Evolutionary conservation across 2,329 filamentous ascomycete genomes (phyloP).

Genomic region (Lachnellula willkommii): DNA sequence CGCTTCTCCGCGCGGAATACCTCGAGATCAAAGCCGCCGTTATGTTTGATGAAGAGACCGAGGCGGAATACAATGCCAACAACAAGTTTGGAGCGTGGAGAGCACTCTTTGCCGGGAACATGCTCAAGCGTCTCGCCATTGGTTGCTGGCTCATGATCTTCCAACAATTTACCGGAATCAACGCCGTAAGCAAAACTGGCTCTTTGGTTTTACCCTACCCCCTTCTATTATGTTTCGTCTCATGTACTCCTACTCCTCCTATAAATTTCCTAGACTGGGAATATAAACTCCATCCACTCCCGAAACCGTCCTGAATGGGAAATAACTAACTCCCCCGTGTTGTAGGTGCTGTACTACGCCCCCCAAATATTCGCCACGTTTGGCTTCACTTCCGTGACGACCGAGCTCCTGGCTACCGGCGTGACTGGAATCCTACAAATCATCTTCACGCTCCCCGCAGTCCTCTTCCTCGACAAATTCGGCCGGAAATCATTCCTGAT

Average conservation of each 20-base stretch:
- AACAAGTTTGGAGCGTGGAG: conserved; percentile 38
- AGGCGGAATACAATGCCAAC: conserved; percentile 41
- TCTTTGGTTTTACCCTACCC: no score
- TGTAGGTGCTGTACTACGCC: no score
- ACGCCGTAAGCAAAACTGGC: conserved; percentile 24
- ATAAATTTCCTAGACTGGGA: no score
- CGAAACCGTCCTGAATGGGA: no score
- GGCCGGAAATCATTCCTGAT: conserved; percentile 57
- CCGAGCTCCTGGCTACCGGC: conserved; percentile 59
- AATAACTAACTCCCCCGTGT: no score
- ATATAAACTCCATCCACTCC: no score
- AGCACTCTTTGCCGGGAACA: conserved; percentile 43
- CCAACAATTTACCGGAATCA: conserved; percentile 42
- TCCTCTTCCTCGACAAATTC: conserved; percentile 60
- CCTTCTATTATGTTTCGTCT: no score
- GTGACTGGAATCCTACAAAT: conserved; percentile 67
- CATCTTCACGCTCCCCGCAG: conserved; percentile 57
- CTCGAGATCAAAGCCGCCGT: conserved; percentile 43
- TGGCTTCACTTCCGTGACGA: conserved; percentile 38
- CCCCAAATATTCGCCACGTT: conserved; percentile 43
- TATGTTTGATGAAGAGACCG: conserved; percentile 39
- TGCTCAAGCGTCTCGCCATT: conserved; percentile 41
- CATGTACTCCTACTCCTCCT: no score
- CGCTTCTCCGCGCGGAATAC: conserved; percentile 40
- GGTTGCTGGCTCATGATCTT: conserved; percentile 45